Evolutionary conservation across 495 filamentous ascomycete genomes (phyloP).

Genomic region (Amorphotheca resinae): DNA sequence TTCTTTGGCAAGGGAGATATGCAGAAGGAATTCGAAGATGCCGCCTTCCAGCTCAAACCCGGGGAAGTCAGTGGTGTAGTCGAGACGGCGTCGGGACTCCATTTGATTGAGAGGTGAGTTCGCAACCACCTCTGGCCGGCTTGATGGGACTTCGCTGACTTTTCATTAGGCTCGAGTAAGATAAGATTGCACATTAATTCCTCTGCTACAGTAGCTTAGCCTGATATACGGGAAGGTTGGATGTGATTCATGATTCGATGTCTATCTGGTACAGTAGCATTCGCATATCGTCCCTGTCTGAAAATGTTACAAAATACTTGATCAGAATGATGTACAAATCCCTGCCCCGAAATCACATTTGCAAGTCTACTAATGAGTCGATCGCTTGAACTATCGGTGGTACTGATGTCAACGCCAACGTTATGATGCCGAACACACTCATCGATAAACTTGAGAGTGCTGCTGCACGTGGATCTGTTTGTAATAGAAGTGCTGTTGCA

Average conservation of each 20-base stretch:
- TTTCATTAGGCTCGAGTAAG: too few species aligned
- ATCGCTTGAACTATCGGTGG: constrained; percentile 29
- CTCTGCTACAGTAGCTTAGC: too few species aligned
- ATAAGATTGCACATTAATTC: too few species aligned
- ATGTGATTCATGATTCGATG: too few species aligned
- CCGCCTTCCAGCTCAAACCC: constrained; percentile 72
- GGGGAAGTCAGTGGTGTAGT: constrained; percentile 78
- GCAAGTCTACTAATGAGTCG: constrained; percentile 29
- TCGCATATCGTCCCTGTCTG: too few species aligned
- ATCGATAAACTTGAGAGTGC: constrained; percentile 41
- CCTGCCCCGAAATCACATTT: background rate
- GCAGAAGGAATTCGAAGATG: constrained; percentile 98
- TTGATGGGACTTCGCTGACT: too few species aligned
- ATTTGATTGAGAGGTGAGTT: constrained; percentile 85
- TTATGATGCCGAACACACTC: constrained; percentile 42
- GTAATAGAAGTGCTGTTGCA: constrained; percentile 37
- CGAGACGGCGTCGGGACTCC: constrained; percentile 85
- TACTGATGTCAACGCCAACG: constrained; percentile 37
- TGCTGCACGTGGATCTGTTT: constrained; percentile 39
- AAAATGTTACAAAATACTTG: too few species aligned
- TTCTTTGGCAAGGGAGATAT: constrained; percentile 91
- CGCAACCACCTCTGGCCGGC: background rate
- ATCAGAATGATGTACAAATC: too few species aligned
- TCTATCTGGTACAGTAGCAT: too few species aligned
- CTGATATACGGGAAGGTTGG: too few species aligned